These are phyloP conservation scores for Puccinia coronata DNA, from an alignment of 1,284 basidiomycete species.

Conservation along the genomic window DNA sequence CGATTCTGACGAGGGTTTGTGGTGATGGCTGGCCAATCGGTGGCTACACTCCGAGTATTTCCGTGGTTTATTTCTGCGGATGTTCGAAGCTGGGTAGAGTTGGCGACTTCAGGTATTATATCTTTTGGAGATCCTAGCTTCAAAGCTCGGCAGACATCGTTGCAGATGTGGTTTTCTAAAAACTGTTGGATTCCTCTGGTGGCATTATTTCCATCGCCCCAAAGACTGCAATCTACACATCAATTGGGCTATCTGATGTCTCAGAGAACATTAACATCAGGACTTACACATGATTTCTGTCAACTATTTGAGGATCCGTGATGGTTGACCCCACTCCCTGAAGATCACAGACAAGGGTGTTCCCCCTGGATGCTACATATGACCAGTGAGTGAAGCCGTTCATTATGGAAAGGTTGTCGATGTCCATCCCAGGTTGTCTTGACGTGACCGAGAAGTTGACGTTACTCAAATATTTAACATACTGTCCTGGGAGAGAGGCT, in stretches of 20 bases:
- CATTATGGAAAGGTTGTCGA: neutral
- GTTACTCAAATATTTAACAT: slow-evolving; percentile 8
- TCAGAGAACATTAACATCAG: neutral
- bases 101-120: no score
- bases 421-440: neutral
- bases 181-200: neutral
- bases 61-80: no score
- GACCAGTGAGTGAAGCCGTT: slow-evolving; percentile 6
- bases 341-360: neutral
- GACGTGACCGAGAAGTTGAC: neutral
- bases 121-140: neutral
- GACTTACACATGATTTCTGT: neutral
- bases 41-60: no score
- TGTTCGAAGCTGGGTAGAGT: no score
- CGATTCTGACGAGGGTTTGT: no score
- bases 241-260: neutral
- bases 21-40: no score
- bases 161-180: neutral
- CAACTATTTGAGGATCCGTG: no score
- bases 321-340: slow-evolving; percentile 4
- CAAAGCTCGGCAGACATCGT: neutral
- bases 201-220: neutral
- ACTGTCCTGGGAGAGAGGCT: neutral
- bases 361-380: neutral
- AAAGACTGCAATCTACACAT: neutral